phyloP scores from a whole-genome alignment of 768 basidiomycete genomes.

The Tephrocybe sp. region DNA sequence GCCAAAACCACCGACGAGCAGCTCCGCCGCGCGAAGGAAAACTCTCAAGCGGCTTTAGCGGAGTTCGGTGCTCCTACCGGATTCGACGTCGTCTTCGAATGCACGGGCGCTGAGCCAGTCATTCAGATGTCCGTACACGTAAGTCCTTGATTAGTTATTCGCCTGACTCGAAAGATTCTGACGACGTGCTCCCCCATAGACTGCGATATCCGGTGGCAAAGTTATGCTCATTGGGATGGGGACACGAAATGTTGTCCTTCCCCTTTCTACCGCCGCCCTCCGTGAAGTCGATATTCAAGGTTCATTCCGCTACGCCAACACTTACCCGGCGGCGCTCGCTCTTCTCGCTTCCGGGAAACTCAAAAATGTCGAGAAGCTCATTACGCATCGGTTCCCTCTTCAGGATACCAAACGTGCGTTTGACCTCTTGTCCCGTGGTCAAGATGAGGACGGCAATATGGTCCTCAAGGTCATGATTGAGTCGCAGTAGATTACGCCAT shows the following conservation, averaged over 20 bases:
- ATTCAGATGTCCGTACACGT: conserved; percentile 92
- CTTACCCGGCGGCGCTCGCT: conserved; percentile 82
- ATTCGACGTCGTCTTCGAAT: conserved; percentile 93
- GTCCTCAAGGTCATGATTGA: conserved; percentile 91
- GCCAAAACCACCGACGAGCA: conserved; percentile 56
- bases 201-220: conserved; percentile 81
- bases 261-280: conserved; percentile 78
- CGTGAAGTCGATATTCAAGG: conserved; percentile 94
- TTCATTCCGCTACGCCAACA: conserved; percentile 89
- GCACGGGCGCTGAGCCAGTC: conserved; percentile 90
- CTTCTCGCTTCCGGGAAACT: conserved; percentile 73
- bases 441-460: conserved; percentile 76
- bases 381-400: conserved; percentile 76
- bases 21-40: conserved; percentile 61
- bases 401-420: conserved; percentile 73
- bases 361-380: conserved; percentile 64
- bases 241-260: conserved; percentile 75
- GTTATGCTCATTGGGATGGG: conserved; percentile 98
- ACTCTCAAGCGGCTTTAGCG: conserved; percentile 47
- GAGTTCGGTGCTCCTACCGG: conserved; percentile 68
- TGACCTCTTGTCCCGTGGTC: conserved; percentile 74
- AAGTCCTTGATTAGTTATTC: conserved; percentile 34
- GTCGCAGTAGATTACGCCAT: conserved; percentile 24
- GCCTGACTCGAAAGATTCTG: neutral
- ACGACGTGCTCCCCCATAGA: conserved; percentile 43